Evolutionary conservation across 2,329 filamentous ascomycete genomes (phyloP).

Genomic region (Epichloe amarillans): DNA sequence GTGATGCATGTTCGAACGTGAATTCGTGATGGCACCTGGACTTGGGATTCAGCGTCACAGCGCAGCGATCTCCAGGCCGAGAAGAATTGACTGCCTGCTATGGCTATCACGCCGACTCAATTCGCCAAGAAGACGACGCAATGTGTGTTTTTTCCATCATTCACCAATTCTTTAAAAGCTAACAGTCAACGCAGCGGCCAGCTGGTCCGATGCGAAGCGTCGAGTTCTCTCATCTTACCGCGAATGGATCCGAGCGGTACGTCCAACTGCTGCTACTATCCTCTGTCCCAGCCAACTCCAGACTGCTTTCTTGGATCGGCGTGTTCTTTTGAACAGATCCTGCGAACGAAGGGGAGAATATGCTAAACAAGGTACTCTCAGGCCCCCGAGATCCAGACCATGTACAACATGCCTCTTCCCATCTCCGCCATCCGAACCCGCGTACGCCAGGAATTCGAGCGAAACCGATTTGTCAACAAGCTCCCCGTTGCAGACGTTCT

Average conservation of each 20-base stretch:
- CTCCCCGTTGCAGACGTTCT: constrained; percentile 78
- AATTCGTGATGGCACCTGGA: constrained; percentile 1
- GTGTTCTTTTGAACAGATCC: not conserved
- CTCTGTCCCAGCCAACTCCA: not conserved
- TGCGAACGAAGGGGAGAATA: not conserved
- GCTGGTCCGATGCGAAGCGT: constrained; percentile 76
- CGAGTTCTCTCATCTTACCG: constrained; percentile 84
- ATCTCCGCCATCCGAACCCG: constrained; percentile 81
- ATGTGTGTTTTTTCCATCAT: constrained; percentile 40
- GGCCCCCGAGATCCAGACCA: constrained; percentile 92
- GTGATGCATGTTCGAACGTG: constrained; percentile 12
- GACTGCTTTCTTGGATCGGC: not conserved
- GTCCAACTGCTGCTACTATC: constrained; percentile 25
- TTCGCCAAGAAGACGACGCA: constrained; percentile 70
- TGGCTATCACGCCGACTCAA: constrained; percentile 88
- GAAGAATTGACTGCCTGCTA: constrained; percentile 35
- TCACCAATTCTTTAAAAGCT: constrained; percentile 15
- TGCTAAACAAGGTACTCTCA: constrained; percentile 24
- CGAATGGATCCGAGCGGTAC: constrained; percentile 91
- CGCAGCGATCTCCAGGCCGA: constrained; percentile 14
- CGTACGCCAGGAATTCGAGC: constrained; percentile 93
- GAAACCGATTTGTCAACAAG: constrained; percentile 86
- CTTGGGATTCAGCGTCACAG: constrained; percentile 15
- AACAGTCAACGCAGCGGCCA: constrained; percentile 50
- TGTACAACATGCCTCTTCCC: constrained; percentile 89